Base-by-base conservation (phyloP, 1,284 basidiomycete species). In the Volvariella surrecta region DNA sequence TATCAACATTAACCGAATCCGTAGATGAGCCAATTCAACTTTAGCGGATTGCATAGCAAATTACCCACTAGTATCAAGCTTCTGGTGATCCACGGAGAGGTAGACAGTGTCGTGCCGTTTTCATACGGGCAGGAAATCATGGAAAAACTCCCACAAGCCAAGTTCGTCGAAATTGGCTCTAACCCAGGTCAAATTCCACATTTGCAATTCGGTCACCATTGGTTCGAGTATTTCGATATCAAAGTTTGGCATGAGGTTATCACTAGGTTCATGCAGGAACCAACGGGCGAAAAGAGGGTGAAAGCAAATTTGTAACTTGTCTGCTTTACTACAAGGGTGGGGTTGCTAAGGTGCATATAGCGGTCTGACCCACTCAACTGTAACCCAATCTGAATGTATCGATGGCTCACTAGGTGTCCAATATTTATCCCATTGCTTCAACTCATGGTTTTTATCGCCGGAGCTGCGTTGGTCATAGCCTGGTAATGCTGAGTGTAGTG, bases 201-300 rank as follows among this genome's bases (percentile, higher is more conserved):
- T 39, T 50, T 62, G 21, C 53, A 54, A 2, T 72, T 72, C 44
- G 70, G 70, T 1, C 70, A 71, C 49, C 52, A 64, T 35, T 73
- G 67, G 68, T 67, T 58, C 43, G 70, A 71, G 47, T 72, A 71
- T 47, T 73, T 71, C 39, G 62, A 63, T 42, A 54, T 62, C 3
- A 52, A 58, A 35, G 52, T 68, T 30, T 72, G 70, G 70, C 54
- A 52, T 20, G 59, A 64, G 39, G 66, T 68, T 3, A 46, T 72
- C 3, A 61, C 68, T 42, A 50, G 45, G 4, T 71, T 70, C 45
- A 17, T 37, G 11, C 18, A 4, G n/a, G 32, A 15, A 28, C 8
- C 28, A 13, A 21, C n/a, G 22, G 11, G 39, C 4, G 11, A 13
- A 22, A 10, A 8, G 24, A 7, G 19, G 13, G 19, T 13, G 24